Evolutionary conservation across 495 filamentous ascomycete species (phyloP).

Genomic region (Penicillium cinerascens): DNA sequence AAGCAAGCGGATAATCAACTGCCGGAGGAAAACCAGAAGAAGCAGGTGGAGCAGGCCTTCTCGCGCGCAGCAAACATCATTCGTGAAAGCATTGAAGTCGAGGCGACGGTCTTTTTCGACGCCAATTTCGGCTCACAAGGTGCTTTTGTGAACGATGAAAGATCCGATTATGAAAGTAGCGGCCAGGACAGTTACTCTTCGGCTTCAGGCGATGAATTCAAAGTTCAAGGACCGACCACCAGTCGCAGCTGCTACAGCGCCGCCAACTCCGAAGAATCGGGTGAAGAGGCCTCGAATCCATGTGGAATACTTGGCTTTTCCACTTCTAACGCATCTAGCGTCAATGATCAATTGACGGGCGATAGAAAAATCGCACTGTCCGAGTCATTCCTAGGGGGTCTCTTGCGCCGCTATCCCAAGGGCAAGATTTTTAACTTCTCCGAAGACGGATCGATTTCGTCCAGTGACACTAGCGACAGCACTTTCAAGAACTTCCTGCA

Average conservation of each 20-base stretch:
- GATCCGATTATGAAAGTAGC: conserved; percentile 17
- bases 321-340: conserved; percentile 10
- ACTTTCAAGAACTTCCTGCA: conserved; percentile 2
- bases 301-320: conserved; percentile 20
- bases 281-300: conserved; percentile 6
- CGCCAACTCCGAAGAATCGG: neutral
- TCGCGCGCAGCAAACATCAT: no score
- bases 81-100: conserved; percentile 42
- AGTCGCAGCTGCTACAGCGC: neutral
- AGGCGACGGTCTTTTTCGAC: conserved; percentile 49
- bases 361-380: conserved; percentile 13
- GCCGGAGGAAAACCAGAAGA: conserved; percentile 3
- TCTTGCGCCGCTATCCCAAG: conserved; percentile 14
- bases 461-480: conserved; percentile 11
- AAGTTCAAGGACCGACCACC: neutral
- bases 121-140: conserved; percentile 29
- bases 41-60: no score
- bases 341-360: conserved; percentile 2
- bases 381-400: conserved; percentile 7
- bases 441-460: conserved; percentile 14
- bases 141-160: conserved; percentile 7
- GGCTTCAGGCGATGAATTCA: conserved; percentile 10
- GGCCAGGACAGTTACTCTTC: conserved; percentile 8
- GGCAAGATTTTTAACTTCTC: conserved; percentile 20
- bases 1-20: neutral